Evolutionary conservation across 2,329 filamentous ascomycete species (phyloP), one percentile per base, ranked within the genome.

Genomic region (Cladosporium oxysporum): DNA sequence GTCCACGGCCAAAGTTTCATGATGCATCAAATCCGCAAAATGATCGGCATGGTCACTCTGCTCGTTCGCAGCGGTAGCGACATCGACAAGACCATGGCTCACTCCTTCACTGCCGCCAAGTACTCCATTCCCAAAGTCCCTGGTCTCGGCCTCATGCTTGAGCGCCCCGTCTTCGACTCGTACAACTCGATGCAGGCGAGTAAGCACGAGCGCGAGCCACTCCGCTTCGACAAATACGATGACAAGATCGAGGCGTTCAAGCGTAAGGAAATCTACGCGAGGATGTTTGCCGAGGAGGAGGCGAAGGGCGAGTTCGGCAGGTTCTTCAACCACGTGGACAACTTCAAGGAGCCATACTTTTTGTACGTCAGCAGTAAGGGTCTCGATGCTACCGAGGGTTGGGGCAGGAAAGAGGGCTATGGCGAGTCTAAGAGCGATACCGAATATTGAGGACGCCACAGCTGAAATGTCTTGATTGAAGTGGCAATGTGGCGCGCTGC

Each of bases 11-110:
- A 99, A 79, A 94, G 90, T 75, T 99, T 99, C 84, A 99, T 99
- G 95, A 99, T 99, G 95, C 95, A 99, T 79, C 95, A 99, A 81
- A 99, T 99, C 79, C 90, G 95, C 74, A 99, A 98, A 81, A 98
- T 99, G 95, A 92, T 99, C 18, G 92, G 91, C 65, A 93, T 99
- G 90, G 92, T 88, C 10, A 88, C 92, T 37, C 83, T 99, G 67
- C 83, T 94, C 6, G 90, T 96, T 7, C 89, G 95, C 44, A 96
- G 91, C 77, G 95, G 92, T 60, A 89, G 89, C n/a, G 68, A 73
- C 28, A 84, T 91, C 4, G 83, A 88, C 4, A 81, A 86, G 12
- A 87, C 91, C 31, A 91, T 99, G 71, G 77, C 81, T 0, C 86
- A 96, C 67, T 91, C 88, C 67, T 96, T 96, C 77, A 87, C 86